Conservation (phyloP, 768 basidiomycete genomes). For the Kwoniella botswanensis region DNA sequence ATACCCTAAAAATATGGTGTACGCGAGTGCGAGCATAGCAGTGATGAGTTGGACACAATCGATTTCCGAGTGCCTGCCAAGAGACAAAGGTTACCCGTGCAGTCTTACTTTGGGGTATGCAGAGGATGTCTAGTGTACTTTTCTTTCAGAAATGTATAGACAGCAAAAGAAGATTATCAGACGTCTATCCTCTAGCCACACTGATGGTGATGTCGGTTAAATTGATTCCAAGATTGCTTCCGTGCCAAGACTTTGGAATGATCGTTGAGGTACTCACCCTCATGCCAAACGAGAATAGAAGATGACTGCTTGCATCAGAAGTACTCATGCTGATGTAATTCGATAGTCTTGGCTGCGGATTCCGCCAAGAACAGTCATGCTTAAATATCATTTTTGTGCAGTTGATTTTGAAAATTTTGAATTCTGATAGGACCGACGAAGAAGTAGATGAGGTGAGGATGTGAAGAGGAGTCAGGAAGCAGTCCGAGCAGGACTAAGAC, state of each 20-base stretch:
- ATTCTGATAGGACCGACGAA: no score
- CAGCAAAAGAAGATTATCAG: no score
- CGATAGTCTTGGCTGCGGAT: constrained; percentile 15
- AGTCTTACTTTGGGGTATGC: not conserved
- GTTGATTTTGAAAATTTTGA: not conserved
- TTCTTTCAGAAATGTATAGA: no score
- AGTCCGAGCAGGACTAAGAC: no score
- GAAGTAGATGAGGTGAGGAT: no score
- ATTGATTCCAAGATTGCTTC: no score
- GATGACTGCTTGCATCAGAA: no score
- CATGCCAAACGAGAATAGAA: not conserved
- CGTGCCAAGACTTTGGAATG: constrained; percentile 4
- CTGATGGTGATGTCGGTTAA: no score
- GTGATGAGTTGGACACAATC: no score
- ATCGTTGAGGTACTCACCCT: constrained; percentile 17
- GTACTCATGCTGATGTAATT: not conserved
- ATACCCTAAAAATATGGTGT: not conserved
- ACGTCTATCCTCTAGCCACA: no score
- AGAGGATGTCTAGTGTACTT: not conserved
- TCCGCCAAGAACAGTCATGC: constrained; percentile 20
- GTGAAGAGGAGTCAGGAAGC: no score
- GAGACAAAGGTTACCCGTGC: constrained; percentile 10
- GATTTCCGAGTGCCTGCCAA: constrained; percentile 10
- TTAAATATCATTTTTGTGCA: not conserved
- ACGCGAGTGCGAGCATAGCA: not conserved